Evolutionary conservation across 73 alveolate genomes (phyloP).

Genomic region (Symbiodinium natans): DNA sequence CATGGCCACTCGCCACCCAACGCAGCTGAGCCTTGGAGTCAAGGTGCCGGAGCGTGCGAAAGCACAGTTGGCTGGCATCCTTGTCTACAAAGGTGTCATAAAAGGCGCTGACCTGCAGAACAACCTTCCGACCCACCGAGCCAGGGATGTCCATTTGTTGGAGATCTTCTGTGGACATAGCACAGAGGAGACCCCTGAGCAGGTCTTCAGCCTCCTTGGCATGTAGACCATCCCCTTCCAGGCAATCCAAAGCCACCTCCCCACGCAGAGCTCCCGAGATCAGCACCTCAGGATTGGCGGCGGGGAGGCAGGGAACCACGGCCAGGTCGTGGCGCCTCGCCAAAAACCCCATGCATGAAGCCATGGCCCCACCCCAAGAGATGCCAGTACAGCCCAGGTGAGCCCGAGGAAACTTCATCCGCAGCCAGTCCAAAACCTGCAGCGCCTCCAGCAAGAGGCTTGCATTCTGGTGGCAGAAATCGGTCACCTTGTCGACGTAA

Average conservation of each 20-base stretch:
- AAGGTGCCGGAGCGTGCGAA: background rate
- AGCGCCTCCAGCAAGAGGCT: background rate
- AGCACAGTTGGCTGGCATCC: background rate
- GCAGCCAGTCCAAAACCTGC: background rate
- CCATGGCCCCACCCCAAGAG: conserved; percentile 23
- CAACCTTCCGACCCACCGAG: background rate
- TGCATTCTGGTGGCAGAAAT: background rate
- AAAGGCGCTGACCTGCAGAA: conserved; percentile 2
- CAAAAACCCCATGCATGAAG: background rate
- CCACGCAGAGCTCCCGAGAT: background rate
- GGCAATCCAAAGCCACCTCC: background rate
- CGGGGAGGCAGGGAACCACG: conserved; percentile 1
- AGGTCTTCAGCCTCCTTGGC: background rate
- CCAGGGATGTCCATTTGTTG: background rate
- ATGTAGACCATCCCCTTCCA: background rate
- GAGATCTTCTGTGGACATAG: background rate
- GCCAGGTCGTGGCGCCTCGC: background rate
- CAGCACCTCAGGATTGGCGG: conserved; percentile 12
- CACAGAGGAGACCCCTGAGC: background rate
- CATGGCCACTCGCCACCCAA: background rate
- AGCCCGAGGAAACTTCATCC: background rate
- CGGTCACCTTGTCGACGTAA: background rate
- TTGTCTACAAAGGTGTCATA: background rate
- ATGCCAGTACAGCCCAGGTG: background rate
- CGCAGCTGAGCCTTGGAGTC: conserved; percentile 18